Evolutionary conservation across 202 grass and related monocot genomes (phyloP), one percentile per base, ranked within the genome.

Genomic region (Setaria italica): DNA sequence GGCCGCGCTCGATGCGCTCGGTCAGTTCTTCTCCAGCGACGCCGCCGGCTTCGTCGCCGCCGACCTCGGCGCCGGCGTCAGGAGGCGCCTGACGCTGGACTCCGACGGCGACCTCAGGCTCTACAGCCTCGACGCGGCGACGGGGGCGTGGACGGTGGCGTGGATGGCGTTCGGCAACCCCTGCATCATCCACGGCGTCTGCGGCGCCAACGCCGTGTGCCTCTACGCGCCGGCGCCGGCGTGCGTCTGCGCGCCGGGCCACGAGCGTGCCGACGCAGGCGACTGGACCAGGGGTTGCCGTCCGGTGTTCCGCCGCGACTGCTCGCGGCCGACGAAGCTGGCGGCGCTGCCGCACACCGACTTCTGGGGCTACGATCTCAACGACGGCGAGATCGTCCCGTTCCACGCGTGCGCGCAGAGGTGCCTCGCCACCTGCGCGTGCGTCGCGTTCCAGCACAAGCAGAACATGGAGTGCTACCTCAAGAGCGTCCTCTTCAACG

Each of bases 71-170:
- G 25, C 25, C 48, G 35, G 79, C 21, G 73, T 88, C 43, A 63
- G 25, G 77, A 67, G 93, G 83, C 49, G 93, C 20, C 86, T 95
- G 0, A 93, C 91, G 4, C 81, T 95, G 8, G 89, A 93, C 62
- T 42, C 72, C 1, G 93, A 95, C 81, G 91, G 91, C 15, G 93
- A 93, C 77, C 90, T 95, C 57, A 76, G 93, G 72, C 62, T 91
- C 3, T 95, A 95, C 74, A 95, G 93, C 87, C 50, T 95, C 16
- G 48, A 89, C 59, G 79, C 51, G 9, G 48, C 30, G 7, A 70
- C 51, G 29, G 46, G 81, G 2, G 46, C 14, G 25, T 95, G 93
- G 93, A 35, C 66, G 32, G 76, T 95, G 62, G 56, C 93, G 74
- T 95, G 88, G 88, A 56, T 85, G 78, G 90, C 93, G 33, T 71